Evolutionary conservation across 192 early-diverging fungal genomes (phyloP), one percentile per base, ranked within the genome.

Genomic region (Coemansia sp.): DNA sequence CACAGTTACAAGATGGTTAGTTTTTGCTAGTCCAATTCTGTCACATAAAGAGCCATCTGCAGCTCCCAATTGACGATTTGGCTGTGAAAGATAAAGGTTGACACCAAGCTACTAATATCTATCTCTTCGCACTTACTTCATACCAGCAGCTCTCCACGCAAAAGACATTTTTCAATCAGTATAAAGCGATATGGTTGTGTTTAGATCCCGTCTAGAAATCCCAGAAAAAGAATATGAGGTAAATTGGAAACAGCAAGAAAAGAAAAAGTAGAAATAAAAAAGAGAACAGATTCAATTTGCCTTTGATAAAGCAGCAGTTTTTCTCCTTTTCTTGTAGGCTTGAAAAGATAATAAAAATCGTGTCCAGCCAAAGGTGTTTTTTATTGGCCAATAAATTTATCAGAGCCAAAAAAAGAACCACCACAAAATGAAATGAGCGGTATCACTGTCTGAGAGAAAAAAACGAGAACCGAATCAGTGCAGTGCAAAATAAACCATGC

Each of bases 81-180:
- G 26, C 26, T 26, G 42, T 13, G 13, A 45, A 45, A 45, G 42
- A 45, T 45, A 45, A 45, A 45, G 13, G 13, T 45, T 4, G 13
- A 45, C 8, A 13, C 8, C 42, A 45, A 45, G 13, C 42, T 45
- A 8, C n/a, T 49, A 18, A n/a, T 1, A 18, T 7, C 13, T 1
- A 49, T 49, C 18, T 18, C 9, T 8, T 22, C 8, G 21, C 3
- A 78, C 77, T 70, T 78, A 78, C 77, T 78, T 78, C 67, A 78
- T 73, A 65, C 77, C 77, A 47, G 77, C 77, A 68, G 77, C 62
- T 78, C 77, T 78, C 77, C 77, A 78, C 37, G 77, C 71, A 73
- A 78, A 78, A 36, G 68, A 49, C 71, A 78, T 78, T 61, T 62
- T 73, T 10, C 40, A 65, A 4, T 22, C 18, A 22, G 6, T 5